A percentile compares a stretch with the other conserved stretches of the same genome.
phyloP scores from a whole-genome alignment of 2,329 filamentous ascomycete species.

The Neurospora sp. region DNA sequence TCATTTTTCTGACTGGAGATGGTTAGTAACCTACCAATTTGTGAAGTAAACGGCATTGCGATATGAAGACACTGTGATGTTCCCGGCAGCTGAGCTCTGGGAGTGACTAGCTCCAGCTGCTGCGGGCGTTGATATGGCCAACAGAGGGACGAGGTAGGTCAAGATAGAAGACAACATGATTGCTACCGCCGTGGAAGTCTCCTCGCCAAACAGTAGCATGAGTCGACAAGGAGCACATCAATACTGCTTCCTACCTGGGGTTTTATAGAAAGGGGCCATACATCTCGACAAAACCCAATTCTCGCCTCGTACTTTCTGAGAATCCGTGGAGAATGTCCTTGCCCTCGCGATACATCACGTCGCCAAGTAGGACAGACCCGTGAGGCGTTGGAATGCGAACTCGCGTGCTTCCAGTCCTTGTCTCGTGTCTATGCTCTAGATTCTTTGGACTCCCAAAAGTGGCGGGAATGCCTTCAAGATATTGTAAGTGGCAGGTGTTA shows the following conservation, averaged over 20 bases:
- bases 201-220: background rate
- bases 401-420: background rate
- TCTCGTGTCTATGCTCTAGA: background rate
- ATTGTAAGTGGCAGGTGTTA: background rate
- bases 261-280: background rate
- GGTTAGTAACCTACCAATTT: constrained; percentile 36
- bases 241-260: background rate
- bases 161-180: background rate
- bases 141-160: background rate
- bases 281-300: background rate
- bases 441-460: background rate
- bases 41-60: constrained; percentile 43
- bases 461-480: background rate
- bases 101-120: background rate
- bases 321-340: background rate
- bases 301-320: background rate
- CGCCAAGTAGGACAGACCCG: background rate
- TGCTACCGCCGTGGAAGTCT: background rate
- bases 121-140: background rate
- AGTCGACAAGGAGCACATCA: background rate
- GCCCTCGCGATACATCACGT: background rate
- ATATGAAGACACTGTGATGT: constrained; percentile 8
- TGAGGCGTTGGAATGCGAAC: background rate
- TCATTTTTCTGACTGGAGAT: no score
- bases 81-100: background rate